Percentiles rank a stretch among this genome's conserved stretches.
phyloP scores from a whole-genome alignment of 1,284 basidiomycete species.

The Fomitopsis pinicola region DNA sequence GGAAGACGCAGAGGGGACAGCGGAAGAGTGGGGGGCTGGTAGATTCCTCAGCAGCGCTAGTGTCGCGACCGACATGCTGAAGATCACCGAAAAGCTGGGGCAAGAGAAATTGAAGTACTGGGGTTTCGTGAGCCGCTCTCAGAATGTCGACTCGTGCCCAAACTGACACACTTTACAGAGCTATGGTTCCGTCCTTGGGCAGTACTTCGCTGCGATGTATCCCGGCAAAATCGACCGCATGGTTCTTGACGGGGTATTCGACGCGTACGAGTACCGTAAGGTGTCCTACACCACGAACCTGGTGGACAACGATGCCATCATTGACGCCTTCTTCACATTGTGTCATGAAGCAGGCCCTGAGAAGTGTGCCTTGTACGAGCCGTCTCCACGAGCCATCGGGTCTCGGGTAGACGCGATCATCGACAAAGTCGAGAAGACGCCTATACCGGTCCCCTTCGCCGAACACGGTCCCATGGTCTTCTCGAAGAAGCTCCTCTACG shows the following conservation, averaged over 20 bases:
- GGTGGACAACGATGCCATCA: constrained; percentile 16
- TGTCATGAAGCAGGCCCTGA: constrained; percentile 35
- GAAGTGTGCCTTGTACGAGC: constrained; percentile 34
- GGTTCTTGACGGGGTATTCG: constrained; percentile 27
- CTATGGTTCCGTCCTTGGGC: constrained; percentile 43
- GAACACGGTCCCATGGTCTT: constrained; percentile 8
- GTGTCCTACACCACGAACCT: constrained; percentile 20
- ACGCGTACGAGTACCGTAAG: constrained; percentile 21
- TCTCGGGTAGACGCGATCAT: constrained; percentile 23
- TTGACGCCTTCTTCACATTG: constrained; percentile 31
- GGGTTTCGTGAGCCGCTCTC: constrained; percentile 39
- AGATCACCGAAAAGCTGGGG: constrained; percentile 40
- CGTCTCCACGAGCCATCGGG: constrained; percentile 21
- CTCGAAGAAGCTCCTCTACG: constrained; percentile 13
- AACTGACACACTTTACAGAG: constrained; percentile 14
- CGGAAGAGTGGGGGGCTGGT: constrained; percentile 24
- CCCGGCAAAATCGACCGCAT: constrained; percentile 35
- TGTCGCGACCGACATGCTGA: constrained; percentile 46
- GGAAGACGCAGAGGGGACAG: not conserved
- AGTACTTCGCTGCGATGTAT: constrained; percentile 42
- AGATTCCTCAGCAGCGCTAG: constrained; percentile 38
- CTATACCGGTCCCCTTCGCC: constrained; percentile 17
- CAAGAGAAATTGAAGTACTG: constrained; percentile 45
- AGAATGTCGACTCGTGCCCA: not conserved
- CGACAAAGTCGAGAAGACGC: constrained; percentile 27